A percentile compares a stretch with the other conserved stretches of the same genome.
Evolutionary conservation across 192 early-diverging fungal genomes (phyloP).

Genomic region (Umbelopsis sp.): DNA sequence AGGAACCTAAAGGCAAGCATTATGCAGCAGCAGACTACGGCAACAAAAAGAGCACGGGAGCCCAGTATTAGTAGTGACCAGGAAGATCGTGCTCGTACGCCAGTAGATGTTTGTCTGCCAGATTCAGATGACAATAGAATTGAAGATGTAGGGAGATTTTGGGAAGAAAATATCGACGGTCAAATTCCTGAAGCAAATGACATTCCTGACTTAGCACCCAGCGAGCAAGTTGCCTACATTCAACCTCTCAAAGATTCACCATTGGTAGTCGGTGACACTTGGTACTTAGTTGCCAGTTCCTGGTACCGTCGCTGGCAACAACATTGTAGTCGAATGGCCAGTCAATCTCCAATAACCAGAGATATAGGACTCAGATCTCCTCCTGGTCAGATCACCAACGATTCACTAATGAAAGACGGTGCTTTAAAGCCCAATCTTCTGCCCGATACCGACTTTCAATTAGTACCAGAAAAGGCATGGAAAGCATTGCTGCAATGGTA

Average conservation of each 20-base stretch:
- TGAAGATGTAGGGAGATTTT: background rate
- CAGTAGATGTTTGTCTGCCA: background rate
- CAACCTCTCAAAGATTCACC: background rate
- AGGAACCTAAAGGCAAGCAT: background rate
- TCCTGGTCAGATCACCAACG: slow-evolving; percentile 53
- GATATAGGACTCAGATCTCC: slow-evolving; percentile 13
- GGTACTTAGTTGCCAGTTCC: slow-evolving; percentile 48
- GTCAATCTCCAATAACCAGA: background rate
- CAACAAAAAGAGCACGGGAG: slow-evolving; percentile 18
- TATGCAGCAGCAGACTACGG: slow-evolving; percentile 15
- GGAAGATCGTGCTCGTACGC: background rate
- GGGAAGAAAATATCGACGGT: background rate
- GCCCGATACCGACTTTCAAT: slow-evolving; percentile 32
- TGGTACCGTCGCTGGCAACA: slow-evolving; percentile 53
- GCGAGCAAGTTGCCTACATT: slow-evolving; percentile 19
- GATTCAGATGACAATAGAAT: background rate
- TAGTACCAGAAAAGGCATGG: slow-evolving; percentile 54
- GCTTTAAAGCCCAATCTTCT: slow-evolving; percentile 40
- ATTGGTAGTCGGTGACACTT: slow-evolving; percentile 40
- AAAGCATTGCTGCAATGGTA: slow-evolving; percentile 47
- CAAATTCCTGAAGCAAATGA: background rate
- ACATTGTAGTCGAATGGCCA: slow-evolving; percentile 32
- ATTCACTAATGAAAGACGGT: slow-evolving; percentile 33
- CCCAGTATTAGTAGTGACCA: slow-evolving; percentile 21
- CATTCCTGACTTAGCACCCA: slow-evolving; percentile 17